Evolutionary conservation across 2,329 filamentous ascomycete species (phyloP), one percentile per base, ranked within the genome.

Genomic region (Cryphonectria parasitica): DNA sequence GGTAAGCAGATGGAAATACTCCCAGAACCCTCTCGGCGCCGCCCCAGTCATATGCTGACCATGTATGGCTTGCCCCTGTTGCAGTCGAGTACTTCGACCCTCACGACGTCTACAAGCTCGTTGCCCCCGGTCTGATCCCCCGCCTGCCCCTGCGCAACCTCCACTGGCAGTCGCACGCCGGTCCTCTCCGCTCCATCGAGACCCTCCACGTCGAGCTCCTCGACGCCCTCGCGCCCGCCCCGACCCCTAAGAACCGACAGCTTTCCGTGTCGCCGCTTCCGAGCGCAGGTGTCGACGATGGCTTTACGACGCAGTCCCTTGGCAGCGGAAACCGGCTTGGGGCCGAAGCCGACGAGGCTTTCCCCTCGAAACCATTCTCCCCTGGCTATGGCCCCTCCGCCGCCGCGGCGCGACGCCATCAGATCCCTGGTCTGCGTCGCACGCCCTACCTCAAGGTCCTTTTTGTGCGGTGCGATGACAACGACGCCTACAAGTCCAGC

Each of bases 21-120:
- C 31, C 25, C 7, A 3, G 11, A n/a, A 22, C 67, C 39, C 64
- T 25, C 71, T 34, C 62, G 67, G 2, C 10, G 36, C 73, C 62
- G 69, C 45, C 45, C 67, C 56, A 67, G 49, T 64, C 62, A 67
- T 62, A 31, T 13, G 66, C 71, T 72, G 66, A 72, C 69, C 10
- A 39, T 11, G 56, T 56, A 25, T 61, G 62, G 63, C 43, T 17
- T 1, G n/a, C 28, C 39, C n/a, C 45, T 3, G 17, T 49, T 10
- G 61, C 77, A 97, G 94, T 98, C 84, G 95, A 98, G 85, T 99
- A 97, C 83, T 94, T 92, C 83, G 96, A 99, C 83, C 95, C 96
- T 67, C 92, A 93, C 79, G 91, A 92, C 77, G 88, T 98, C 74
- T 98, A 95, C 82, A 90, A 93, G 71, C 87, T 95, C 67, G 85